Base-by-base conservation (phyloP, 1,284 basidiomycete genomes). In the Mycena citricolor region DNA sequence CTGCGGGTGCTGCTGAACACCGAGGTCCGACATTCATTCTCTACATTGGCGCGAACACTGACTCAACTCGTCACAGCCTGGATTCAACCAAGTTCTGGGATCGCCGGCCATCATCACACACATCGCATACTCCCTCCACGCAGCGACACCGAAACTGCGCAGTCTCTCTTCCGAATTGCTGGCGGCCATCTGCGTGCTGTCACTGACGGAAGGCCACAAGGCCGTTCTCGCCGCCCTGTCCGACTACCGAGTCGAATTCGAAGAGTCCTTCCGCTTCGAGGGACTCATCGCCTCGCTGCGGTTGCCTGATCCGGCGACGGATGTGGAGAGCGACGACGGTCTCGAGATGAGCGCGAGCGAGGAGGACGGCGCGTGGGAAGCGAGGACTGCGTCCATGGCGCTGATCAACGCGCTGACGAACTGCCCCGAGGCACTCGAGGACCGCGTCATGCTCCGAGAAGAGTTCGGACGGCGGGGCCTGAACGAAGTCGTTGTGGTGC, bases 1-100 rank as follows among this genome's bases (percentile, higher is more conserved):
- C 65, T 95, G 24, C 73, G 91, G 26, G 86, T 88, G 0, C 65
- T 95, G 8, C 70, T 94, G 56, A 95, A 95, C 58, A 93, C 87
- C 2, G 82, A 90, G 65, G 90, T 90, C 58, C 60, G 82, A 62
- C 37, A 17, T 30, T 33, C 24, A 28, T 42, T 32, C 36, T 22
- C 8, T 33, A 12, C 24, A 13, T 14, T 12, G 20, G 21, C n/a
- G 8, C 13, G 22, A 13, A n/a, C 7, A 25, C 29, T 51, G 16
- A 40, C 30, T n/a, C 10, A 35, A 20, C 16, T 31, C 8, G 21
- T n/a, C n/a, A 32, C 52, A 90, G 87, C 67, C 75, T 34, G 90
- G 90, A 8, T 92, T 94, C 57, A 72, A 75, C 26, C 69, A 77
- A 54, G 84, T 90, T 8, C 65, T 94, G 13, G 64, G 73, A 8